Evolutionary conservation across 805 yeast species (phyloP).

Genomic region (Ogataea allantospora): DNA sequence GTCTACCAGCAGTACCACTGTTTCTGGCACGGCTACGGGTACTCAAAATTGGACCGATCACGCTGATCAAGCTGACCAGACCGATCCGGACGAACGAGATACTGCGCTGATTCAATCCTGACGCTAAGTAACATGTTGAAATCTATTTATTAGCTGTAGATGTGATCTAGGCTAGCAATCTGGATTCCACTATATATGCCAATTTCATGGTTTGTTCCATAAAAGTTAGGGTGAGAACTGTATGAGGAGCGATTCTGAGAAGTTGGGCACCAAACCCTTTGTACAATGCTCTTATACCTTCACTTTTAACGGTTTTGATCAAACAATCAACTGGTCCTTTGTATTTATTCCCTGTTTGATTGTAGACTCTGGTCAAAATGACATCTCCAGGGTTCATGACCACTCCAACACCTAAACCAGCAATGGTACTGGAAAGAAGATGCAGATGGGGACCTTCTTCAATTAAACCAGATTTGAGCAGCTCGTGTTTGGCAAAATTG

Average conservation of each 20-base stretch:
- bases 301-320: conserved; percentile 72
- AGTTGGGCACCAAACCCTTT: conserved; percentile 95
- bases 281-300: conserved; percentile 85
- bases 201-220: conserved; percentile 92
- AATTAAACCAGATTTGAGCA: conserved; percentile 52
- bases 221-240: conserved; percentile 82
- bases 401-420: conserved; percentile 90
- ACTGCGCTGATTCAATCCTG: conserved; percentile 1
- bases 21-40: conserved; percentile 8
- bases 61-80: conserved; percentile 4
- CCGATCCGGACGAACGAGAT: conserved; percentile 5
- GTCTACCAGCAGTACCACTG: conserved; percentile 12
- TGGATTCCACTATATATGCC: conserved; percentile 42
- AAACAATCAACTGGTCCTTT: conserved; percentile 88
- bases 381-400: conserved; percentile 99
- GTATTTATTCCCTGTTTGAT: conserved; percentile 87
- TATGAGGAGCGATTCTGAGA: conserved; percentile 92
- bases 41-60: conserved; percentile 4
- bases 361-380: conserved; percentile 88
- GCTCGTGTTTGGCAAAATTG: conserved; percentile 65
- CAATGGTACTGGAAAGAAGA: conserved; percentile 65
- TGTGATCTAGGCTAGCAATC: conserved; percentile 14
- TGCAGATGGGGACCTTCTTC: conserved; percentile 69
- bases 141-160: conserved; percentile 2
- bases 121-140: not conserved